Evolutionary conservation across 306 rosid species (phyloP).

Genomic region (Dalbergia oliveri): DNA sequence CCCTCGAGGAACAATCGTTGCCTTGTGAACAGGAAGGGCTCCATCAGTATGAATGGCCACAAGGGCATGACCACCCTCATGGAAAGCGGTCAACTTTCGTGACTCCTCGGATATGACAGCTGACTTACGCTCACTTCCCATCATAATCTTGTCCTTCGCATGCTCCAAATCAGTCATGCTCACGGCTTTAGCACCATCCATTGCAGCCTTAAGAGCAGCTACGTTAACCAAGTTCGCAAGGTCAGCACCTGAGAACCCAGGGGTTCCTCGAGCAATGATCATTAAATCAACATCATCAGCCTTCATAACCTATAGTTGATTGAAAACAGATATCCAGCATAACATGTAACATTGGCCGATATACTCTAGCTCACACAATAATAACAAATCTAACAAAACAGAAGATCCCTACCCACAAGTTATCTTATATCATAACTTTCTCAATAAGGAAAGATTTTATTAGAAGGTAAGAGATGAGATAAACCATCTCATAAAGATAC

Average conservation of each 20-base stretch:
- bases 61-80: slow-evolving; percentile 91
- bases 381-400: background rate
- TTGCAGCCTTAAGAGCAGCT: slow-evolving; percentile 92
- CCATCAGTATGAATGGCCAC: slow-evolving; percentile 90
- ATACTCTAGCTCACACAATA: background rate
- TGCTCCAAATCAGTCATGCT: slow-evolving; percentile 78
- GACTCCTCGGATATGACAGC: slow-evolving; percentile 79
- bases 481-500: no score
- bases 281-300: slow-evolving; percentile 81
- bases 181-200: slow-evolving; percentile 91
- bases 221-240: slow-evolving; percentile 84
- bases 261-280: slow-evolving; percentile 86
- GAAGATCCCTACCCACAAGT: background rate
- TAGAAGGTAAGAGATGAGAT: no score
- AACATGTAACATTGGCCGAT: background rate
- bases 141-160: slow-evolving; percentile 85
- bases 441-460: background rate
- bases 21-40: slow-evolving; percentile 86
- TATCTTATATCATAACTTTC: background rate
- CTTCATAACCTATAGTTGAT: slow-evolving; percentile 69
- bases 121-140: slow-evolving; percentile 92
- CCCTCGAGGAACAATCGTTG: slow-evolving; percentile 90
- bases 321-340: background rate
- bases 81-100: slow-evolving; percentile 76
- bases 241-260: slow-evolving; percentile 92